phyloP scores from a whole-genome alignment of 768 basidiomycete genomes.

The Mycena polygramma region DNA sequence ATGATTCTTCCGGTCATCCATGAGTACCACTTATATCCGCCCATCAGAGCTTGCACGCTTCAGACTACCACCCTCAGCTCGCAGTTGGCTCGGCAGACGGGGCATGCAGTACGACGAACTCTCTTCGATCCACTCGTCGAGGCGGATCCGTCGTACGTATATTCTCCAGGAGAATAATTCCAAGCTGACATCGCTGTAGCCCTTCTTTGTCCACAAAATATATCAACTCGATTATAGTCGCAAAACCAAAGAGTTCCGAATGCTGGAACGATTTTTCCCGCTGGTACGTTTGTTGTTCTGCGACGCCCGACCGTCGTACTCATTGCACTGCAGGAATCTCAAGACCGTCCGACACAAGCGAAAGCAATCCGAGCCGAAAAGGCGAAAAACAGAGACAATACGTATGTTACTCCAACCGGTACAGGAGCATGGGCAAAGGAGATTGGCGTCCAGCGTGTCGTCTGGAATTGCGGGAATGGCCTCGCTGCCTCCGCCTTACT shows the following conservation, averaged over 20 bases:
- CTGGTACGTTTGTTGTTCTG: conserved; percentile 57
- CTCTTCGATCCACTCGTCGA: conserved; percentile 73
- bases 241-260: conserved; percentile 79
- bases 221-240: conserved; percentile 92
- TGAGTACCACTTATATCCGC: not conserved
- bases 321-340: conserved; percentile 58
- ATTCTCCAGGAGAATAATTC: not conserved
- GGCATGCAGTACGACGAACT: conserved; percentile 79
- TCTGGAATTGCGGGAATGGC: conserved; percentile 87
- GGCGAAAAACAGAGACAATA: conserved; percentile 49
- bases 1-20: conserved; percentile 34
- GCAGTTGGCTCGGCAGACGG: conserved; percentile 90
- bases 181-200: conserved; percentile 54
- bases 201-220: conserved; percentile 82
- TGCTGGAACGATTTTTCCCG: conserved; percentile 90
- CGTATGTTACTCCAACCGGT: conserved; percentile 49
- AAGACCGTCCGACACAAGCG: conserved; percentile 57
- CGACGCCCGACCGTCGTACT: not conserved
- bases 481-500: conserved; percentile 69
- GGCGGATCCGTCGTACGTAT: conserved; percentile 78
- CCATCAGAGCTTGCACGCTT: conserved; percentile 74
- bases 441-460: conserved; percentile 81
- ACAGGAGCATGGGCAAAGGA: conserved; percentile 86
- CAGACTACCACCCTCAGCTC: conserved; percentile 90
- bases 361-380: conserved; percentile 52